Base-by-base conservation (phyloP, 1,139 yeast genomes). In the Hemisphaericaspora xylanilytica region DNA sequence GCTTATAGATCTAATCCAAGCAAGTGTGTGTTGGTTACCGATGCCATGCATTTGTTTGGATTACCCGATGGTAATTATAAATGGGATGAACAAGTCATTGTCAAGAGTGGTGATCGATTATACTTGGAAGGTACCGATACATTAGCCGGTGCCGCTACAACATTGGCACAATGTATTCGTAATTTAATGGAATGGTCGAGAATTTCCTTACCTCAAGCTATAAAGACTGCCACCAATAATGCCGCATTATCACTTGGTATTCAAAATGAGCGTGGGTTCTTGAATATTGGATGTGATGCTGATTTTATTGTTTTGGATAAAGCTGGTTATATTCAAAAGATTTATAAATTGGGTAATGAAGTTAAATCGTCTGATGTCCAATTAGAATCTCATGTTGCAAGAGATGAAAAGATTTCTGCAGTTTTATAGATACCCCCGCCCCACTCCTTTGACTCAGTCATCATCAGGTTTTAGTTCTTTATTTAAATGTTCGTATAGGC, bases 141-240 rank as follows among this genome's bases (percentile, higher is more conserved):
- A 13, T 74, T 79, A 55, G 85, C 85, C 4, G 85, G 85, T 29
- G 73, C 81, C 13, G 81, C 81, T 7, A 76, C 83, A 11, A 73
- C 78, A 25, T 67, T 79, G 40, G 74, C 79, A 25, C 70, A 71
- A 35, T 75, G 82, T 53, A 60, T 79, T 24, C 65, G 79, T 45
- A 78, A 80, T 57, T 62, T 79, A 48, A 64, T 73, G 54, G 47
- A 60, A 32, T 80, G 85, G 85, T 65, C 79, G 6, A 61, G 64
- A 17, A 61, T 76, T 26, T 50, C 77, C 2, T 63, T 80, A 41
- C 75, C 79, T 8, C 67, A 75, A 50, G 85, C 83, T 6, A 66
- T 80, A 15, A 68, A 73, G 47, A 70, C 81, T 3, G 81, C 73
- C 38, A 80, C 85, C 29, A 75, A 75, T 46, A 73, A 75, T 49